phyloP scores from a whole-genome alignment of 2,329 filamentous ascomycete species.

The Fusarium beomiforme region DNA sequence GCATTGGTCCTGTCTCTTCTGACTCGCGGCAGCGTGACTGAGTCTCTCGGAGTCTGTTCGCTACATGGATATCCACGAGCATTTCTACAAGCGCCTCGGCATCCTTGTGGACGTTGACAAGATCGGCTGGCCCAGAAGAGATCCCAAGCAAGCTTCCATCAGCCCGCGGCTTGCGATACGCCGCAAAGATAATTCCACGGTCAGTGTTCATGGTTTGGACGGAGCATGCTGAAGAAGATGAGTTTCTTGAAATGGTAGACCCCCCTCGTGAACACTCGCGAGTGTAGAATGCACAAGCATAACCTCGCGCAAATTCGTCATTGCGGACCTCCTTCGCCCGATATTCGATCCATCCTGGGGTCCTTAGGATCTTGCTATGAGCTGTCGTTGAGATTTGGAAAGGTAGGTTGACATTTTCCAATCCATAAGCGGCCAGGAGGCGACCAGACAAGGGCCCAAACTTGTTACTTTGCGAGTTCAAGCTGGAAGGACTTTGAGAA shows the following conservation, averaged over 20 bases:
- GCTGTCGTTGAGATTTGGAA: constrained; percentile 62
- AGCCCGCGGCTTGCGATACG: constrained; percentile 59
- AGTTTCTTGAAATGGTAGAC: constrained; percentile 40
- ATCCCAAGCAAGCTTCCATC: constrained; percentile 50
- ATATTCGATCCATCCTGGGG: constrained; percentile 64
- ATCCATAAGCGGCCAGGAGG: constrained; percentile 64
- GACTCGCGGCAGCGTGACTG: constrained; percentile 38
- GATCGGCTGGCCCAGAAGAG: constrained; percentile 51
- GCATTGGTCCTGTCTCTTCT: constrained; percentile 54
- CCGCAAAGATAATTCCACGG: constrained; percentile 66
- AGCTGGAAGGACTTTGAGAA: constrained; percentile 2
- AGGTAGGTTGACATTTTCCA: constrained; percentile 60
- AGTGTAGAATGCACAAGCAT: constrained; percentile 63
- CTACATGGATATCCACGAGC: constrained; percentile 60
- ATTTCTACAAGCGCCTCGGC: constrained; percentile 64
- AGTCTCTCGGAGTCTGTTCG: constrained; percentile 49
- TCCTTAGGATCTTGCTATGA: constrained; percentile 61
- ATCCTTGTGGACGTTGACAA: constrained; percentile 58
- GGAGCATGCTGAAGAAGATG: constrained; percentile 40
- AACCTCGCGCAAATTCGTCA: constrained; percentile 62
- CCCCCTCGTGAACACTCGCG: constrained; percentile 48
- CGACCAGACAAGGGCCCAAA: constrained; percentile 55
- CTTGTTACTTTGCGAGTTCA: constrained; percentile 13
- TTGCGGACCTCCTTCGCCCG: constrained; percentile 53
- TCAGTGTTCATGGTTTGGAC: constrained; percentile 48